These are phyloP conservation scores for Cytospora piceicola DNA, from an alignment of 2,329 filamentous ascomycete genomes.

Conservation along the genomic window DNA sequence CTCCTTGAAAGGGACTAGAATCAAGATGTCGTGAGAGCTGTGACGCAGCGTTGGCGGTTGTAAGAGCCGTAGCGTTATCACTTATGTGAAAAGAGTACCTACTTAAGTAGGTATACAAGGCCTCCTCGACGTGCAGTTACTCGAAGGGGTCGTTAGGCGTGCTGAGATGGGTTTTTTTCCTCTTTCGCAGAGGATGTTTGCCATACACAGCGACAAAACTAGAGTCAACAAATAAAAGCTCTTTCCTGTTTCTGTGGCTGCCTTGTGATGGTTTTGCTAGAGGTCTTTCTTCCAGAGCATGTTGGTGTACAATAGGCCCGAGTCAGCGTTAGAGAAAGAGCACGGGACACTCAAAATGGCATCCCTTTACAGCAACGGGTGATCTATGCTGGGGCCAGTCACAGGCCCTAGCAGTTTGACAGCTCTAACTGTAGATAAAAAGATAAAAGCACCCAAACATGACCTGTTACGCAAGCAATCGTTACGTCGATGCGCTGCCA, in stretches of 20 bases:
- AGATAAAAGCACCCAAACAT: not conserved
- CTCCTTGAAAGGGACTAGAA: not conserved
- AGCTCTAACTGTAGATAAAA: not conserved
- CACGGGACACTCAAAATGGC: conserved; percentile 23
- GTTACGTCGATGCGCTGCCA: not conserved
- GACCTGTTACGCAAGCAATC: conserved; percentile 1
- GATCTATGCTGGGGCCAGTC: conserved; percentile 6
- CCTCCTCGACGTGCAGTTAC: not conserved
- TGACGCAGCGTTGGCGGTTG: not conserved
- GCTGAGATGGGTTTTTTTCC: no score
- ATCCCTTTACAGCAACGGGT: not conserved
- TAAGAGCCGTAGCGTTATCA: not conserved
- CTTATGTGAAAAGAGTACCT: not conserved
- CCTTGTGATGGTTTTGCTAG: conserved; percentile 4
- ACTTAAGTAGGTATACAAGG: no score
- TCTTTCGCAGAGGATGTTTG: not conserved
- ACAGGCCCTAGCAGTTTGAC: conserved; percentile 6
- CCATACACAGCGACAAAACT: not conserved
- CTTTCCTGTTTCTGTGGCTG: not conserved
- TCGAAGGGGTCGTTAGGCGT: not conserved
- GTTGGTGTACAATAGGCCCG: conserved; percentile 14
- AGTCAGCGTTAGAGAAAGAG: conserved; percentile 17
- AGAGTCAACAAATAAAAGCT: not conserved
- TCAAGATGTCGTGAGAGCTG: not conserved
- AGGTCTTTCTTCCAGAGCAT: conserved; percentile 3